Percentiles rank a stretch among this genome's conserved stretches.
Evolutionary conservation across 164 flowering plant species (phyloP).

Genomic region (Saururus chinensis): DNA sequence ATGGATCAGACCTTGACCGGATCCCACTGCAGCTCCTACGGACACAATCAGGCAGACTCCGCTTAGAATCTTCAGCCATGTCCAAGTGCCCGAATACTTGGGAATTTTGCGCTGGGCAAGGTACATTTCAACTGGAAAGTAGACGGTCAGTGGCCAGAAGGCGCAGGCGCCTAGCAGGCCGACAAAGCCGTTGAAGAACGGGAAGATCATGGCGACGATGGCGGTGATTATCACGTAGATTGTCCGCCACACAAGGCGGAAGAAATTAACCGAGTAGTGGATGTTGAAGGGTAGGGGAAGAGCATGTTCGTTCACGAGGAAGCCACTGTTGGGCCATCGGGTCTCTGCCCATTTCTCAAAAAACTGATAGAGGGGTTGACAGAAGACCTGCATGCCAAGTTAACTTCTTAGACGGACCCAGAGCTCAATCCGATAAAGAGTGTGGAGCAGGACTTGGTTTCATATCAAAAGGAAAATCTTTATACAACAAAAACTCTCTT

Average conservation of each 20-base stretch:
- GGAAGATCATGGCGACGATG: conserved; percentile 68
- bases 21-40: conserved; percentile 60
- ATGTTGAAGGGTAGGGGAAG: conserved; percentile 32
- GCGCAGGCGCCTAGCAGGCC: conserved; percentile 69
- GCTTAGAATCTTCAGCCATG: conserved; percentile 54
- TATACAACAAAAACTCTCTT: too few relatives aligned
- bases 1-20: conserved; percentile 49
- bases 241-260: conserved; percentile 72
- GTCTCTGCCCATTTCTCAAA: conserved; percentile 29
- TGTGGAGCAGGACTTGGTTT: too few relatives aligned
- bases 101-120: conserved; percentile 38
- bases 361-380: conserved; percentile 62
- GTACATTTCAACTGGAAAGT: conserved; percentile 89
- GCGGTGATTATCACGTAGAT: conserved; percentile 51
- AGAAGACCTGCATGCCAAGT: conserved; percentile 40
- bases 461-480: too few relatives aligned
- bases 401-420: too few relatives aligned
- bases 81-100: conserved; percentile 46
- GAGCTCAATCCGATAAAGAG: too few relatives aligned
- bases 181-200: conserved; percentile 76
- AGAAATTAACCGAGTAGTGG: conserved; percentile 32
- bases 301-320: conserved; percentile 36
- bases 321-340: conserved; percentile 45
- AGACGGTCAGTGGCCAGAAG: conserved; percentile 81
- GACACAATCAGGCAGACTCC: conserved; percentile 64